Conservation (phyloP, 352 stramenopile genomes). For the Phytophthora cryptogea region DNA sequence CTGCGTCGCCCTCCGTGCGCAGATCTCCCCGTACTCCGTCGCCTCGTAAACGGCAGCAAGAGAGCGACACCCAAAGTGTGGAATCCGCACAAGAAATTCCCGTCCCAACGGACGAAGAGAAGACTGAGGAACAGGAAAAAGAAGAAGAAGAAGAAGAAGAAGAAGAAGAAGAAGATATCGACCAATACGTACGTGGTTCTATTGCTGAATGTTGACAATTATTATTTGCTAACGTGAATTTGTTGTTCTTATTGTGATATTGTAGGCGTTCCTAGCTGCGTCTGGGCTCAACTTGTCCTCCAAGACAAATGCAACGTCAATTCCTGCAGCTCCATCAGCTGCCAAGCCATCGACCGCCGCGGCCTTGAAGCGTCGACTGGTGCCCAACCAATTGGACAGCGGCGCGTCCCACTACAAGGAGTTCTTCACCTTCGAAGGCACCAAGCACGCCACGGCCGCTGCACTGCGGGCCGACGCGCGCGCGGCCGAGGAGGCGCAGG, state of each 20-base stretch:
- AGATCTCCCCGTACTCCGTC: conserved; percentile 17
- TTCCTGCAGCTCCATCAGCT: neutral
- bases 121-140: conserved; percentile 17
- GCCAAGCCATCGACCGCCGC: conserved; percentile 7
- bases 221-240: neutral
- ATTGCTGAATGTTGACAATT: neutral
- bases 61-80: conserved; percentile 13
- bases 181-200: conserved; percentile 49
- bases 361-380: conserved; percentile 32
- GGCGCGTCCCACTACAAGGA: conserved; percentile 51
- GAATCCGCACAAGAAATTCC: conserved; percentile 34
- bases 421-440: conserved; percentile 39
- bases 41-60: conserved; percentile 19
- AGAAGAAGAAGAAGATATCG: conserved; percentile 51
- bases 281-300: conserved; percentile 47
- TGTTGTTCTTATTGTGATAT: conserved; percentile 4
- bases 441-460: conserved; percentile 20
- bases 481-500: conserved; percentile 49
- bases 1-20: conserved; percentile 4
- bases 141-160: conserved; percentile 50
- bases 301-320: neutral
- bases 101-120: conserved; percentile 17
- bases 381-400: conserved; percentile 71
- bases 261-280: conserved; percentile 51
- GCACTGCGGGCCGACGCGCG: conserved; percentile 48